Conservation (phyloP, 2,329 filamentous ascomycete species). For the Alternaria consortialis region DNA sequence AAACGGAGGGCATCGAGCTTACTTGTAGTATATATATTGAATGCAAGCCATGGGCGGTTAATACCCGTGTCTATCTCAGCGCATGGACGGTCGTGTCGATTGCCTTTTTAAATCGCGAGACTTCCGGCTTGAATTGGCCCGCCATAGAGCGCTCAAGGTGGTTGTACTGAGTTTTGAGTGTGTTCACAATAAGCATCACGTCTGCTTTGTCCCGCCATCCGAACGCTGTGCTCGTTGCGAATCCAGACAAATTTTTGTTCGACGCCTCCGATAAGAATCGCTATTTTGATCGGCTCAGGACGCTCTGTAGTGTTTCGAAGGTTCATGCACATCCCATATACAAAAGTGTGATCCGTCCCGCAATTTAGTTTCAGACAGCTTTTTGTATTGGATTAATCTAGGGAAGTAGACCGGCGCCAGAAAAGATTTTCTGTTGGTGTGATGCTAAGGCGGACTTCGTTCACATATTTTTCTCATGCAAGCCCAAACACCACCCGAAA, state of each 20-base stretch:
- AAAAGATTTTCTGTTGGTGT: background rate
- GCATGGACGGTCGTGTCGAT: background rate
- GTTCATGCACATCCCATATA: background rate
- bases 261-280: too few species aligned
- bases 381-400: background rate
- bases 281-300: background rate
- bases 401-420: background rate
- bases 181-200: too few species aligned
- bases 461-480: conserved; percentile 10
- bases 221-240: too few species aligned
- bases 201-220: too few species aligned
- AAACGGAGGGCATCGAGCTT: background rate
- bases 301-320: background rate
- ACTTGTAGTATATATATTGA: background rate
- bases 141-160: background rate
- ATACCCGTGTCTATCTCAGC: background rate
- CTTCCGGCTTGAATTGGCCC: too few species aligned
- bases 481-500: conserved; percentile 1
- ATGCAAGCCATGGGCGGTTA: background rate
- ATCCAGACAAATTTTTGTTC: too few species aligned
- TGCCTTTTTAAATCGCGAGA: background rate
- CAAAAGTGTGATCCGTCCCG: too few species aligned
- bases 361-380: background rate
- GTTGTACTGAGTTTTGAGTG: too few species aligned
- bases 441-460: conserved; percentile 1